Conservation (phyloP, 441 rosid species). For the Euphorbia schlechtendalii region DNA sequence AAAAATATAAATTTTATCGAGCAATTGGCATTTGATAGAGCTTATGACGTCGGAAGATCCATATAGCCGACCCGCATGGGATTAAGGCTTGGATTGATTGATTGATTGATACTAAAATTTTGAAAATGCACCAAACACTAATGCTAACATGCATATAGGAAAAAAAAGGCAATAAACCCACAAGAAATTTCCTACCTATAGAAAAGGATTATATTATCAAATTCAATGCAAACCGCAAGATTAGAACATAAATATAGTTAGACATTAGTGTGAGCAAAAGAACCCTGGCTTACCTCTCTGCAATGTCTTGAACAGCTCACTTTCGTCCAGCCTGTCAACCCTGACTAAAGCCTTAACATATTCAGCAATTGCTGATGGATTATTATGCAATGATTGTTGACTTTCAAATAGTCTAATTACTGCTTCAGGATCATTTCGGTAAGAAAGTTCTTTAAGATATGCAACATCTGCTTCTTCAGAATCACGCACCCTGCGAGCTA, state of each 20-base stretch:
- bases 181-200: background rate
- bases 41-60: no score
- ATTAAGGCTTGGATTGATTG: no score
- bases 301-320: constrained; percentile 70
- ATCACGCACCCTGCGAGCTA: constrained; percentile 71
- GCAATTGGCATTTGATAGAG: no score
- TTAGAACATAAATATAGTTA: background rate
- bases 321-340: constrained; percentile 80
- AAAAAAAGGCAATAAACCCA: background rate
- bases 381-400: constrained; percentile 64
- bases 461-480: constrained; percentile 66
- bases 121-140: background rate
- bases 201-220: background rate
- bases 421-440: constrained; percentile 76
- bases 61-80: background rate
- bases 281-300: constrained; percentile 62
- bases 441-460: constrained; percentile 58
- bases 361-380: constrained; percentile 65
- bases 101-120: no score
- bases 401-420: constrained; percentile 79
- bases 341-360: constrained; percentile 86
- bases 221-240: background rate
- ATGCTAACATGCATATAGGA: background rate
- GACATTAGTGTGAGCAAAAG: background rate
- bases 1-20: no score